A percentile compares a stretch with the other conserved stretches of the same genome.
Conservation (phyloP, 2,329 filamentous ascomycete species). For the Colletotrichum endophyticum region DNA sequence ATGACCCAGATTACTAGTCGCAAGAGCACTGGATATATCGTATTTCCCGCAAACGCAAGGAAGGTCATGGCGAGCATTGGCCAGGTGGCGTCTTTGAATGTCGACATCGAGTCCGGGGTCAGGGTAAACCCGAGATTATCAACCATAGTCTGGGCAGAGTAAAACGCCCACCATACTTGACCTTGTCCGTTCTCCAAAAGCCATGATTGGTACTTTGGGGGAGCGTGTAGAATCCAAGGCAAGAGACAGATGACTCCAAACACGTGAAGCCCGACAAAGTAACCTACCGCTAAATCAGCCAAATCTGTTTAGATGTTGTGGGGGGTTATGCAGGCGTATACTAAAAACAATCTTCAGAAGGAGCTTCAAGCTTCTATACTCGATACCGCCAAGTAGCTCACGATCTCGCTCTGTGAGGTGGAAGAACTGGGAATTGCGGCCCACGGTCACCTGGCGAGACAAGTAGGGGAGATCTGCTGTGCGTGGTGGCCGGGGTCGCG, state of each 20-base stretch:
- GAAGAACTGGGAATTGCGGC: constrained; percentile 50
- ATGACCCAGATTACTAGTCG: constrained; percentile 63
- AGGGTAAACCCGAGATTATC: constrained; percentile 60
- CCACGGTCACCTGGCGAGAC: constrained; percentile 47
- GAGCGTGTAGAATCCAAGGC: constrained; percentile 48
- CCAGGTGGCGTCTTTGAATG: constrained; percentile 47
- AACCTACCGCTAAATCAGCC: constrained; percentile 33
- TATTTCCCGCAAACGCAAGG: constrained; percentile 57
- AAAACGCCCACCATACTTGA: constrained; percentile 56
- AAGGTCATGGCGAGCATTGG: constrained; percentile 52
- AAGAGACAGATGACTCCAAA: constrained; percentile 53
- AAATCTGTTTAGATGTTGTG: not conserved
- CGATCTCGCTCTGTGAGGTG: constrained; percentile 44
- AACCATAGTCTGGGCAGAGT: constrained; percentile 55
- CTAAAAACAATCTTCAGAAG: constrained; percentile 50
- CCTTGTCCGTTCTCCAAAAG: constrained; percentile 41
- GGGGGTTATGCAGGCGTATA: constrained; percentile 24
- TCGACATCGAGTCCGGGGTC: constrained; percentile 58
- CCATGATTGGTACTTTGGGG: constrained; percentile 44
- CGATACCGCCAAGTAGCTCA: constrained; percentile 54
- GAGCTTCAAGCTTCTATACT: constrained; percentile 54
- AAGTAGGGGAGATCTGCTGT: constrained; percentile 39
- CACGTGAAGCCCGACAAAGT: constrained; percentile 49
- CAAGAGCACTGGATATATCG: constrained; percentile 62
- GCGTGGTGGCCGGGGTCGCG: not conserved